phyloP scores from a whole-genome alignment of 768 basidiomycete species.

The Paxillus involutus region DNA sequence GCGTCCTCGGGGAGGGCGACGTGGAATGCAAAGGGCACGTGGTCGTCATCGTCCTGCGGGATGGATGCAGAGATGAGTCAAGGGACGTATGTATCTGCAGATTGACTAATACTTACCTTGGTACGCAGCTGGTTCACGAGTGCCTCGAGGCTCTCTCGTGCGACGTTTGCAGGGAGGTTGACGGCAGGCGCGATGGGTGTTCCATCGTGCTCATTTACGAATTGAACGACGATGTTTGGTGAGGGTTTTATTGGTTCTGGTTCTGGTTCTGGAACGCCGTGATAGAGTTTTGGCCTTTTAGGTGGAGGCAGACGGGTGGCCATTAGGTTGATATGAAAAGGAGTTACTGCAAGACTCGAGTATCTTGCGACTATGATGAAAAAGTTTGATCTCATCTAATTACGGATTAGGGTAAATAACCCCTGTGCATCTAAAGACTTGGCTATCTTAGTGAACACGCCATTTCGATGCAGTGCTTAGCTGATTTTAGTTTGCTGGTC shows the following conservation, averaged over 20 bases:
- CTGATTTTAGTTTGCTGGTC: not conserved
- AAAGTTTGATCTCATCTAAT: not conserved
- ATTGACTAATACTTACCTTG: constrained; percentile 52
- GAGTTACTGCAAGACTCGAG: not conserved
- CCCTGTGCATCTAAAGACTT: constrained; percentile 7
- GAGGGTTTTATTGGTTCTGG: constrained; percentile 46
- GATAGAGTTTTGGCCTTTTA: constrained; percentile 82
- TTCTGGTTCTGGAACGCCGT: constrained; percentile 68
- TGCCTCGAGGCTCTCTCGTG: constrained; percentile 78
- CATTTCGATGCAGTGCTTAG: no score
- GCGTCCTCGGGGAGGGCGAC: constrained; percentile 66
- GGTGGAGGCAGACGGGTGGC: constrained; percentile 85
- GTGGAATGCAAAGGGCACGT: constrained; percentile 91
- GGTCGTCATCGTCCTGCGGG: constrained; percentile 63
- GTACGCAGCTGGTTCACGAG: constrained; percentile 86
- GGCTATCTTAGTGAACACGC: not conserved
- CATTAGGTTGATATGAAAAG: constrained; percentile 44
- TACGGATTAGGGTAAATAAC: constrained; percentile 14
- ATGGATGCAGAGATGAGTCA: constrained; percentile 2
- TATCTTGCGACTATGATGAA: not conserved
- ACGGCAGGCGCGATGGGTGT: constrained; percentile 81
- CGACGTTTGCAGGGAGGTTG: constrained; percentile 84
- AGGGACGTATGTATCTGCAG: constrained; percentile 13
- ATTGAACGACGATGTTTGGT: constrained; percentile 85
- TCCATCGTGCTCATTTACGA: constrained; percentile 88